Conservation (phyloP, 2,329 filamentous ascomycete genomes). For the Tolypocladium endophyticum region DNA sequence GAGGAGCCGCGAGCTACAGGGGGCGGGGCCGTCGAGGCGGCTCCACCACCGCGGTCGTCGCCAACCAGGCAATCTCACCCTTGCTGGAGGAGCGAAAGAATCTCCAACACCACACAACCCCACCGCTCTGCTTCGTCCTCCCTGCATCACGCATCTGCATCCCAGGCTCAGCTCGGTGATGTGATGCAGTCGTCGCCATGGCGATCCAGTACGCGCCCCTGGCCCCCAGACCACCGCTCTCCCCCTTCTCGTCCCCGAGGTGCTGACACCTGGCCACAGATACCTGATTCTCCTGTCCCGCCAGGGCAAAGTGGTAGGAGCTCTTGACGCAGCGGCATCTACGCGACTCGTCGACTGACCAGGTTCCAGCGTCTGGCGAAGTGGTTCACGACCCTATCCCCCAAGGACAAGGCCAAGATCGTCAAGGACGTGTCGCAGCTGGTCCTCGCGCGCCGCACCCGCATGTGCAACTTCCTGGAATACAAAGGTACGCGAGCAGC, state of each 20-base stretch:
- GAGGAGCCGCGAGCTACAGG: background rate
- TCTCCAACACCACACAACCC: conserved; percentile 1
- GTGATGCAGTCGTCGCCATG: conserved; percentile 21
- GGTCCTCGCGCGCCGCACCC: conserved; percentile 85
- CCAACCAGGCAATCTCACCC: conserved; percentile 12
- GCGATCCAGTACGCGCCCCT: conserved; percentile 30
- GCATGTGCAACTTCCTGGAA: conserved; percentile 99
- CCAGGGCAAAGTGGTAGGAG: conserved; percentile 95
- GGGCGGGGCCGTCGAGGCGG: background rate
- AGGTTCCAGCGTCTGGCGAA: conserved; percentile 77
- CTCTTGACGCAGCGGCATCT: conserved; percentile 2
- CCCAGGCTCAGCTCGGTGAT: conserved; percentile 7
- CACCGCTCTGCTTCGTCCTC: background rate
- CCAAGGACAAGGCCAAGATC: conserved; percentile 98
- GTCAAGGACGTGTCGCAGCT: conserved; percentile 99
- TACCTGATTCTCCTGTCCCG: conserved; percentile 95
- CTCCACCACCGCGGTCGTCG: conserved; percentile 6
- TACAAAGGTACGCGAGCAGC: conserved; percentile 67
- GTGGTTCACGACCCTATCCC: conserved; percentile 97
- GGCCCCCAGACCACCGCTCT: conserved; percentile 2
- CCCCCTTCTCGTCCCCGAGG: background rate
- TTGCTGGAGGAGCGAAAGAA: background rate
- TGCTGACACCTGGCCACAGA: conserved; percentile 37
- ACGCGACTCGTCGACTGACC: conserved; percentile 2
- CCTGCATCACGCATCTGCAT: conserved; percentile 2